Percentiles rank a stretch among this genome's conserved stretches.
phyloP scores from a whole-genome alignment of 371 early-diverging fungal genomes.

The Mortierella sp. region DNA sequence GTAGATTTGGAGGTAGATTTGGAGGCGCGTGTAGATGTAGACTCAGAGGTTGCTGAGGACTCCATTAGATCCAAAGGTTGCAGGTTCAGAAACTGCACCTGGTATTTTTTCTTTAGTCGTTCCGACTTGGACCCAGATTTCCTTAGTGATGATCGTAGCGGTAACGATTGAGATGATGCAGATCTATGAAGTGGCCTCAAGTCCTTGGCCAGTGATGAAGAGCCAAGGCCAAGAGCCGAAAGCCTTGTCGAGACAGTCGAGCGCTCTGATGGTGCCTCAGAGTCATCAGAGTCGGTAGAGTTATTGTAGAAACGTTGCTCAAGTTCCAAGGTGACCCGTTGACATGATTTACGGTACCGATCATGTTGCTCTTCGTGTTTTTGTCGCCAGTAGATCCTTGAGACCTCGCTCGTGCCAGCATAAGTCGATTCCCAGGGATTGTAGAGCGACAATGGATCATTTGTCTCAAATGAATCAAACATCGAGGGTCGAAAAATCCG shows the following conservation, averaged over 20 bases:
- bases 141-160: constrained; percentile 21
- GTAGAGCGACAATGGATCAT: too few species aligned
- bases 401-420: constrained; percentile 30
- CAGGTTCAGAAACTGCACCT: constrained; percentile 37
- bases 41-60: neutral
- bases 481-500: too few species aligned
- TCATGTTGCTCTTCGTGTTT: constrained; percentile 48
- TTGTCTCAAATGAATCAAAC: too few species aligned
- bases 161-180: neutral
- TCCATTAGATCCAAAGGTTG: constrained; percentile 13
- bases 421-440: constrained; percentile 10
- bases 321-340: constrained; percentile 28
- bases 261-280: constrained; percentile 11
- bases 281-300: constrained; percentile 36
- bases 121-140: constrained; percentile 16
- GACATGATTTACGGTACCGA: constrained; percentile 36
- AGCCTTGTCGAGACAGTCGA: neutral
- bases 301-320: constrained; percentile 15
- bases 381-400: constrained; percentile 40
- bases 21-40: neutral
- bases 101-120: constrained; percentile 30
- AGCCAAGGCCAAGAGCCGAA: neutral
- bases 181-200: neutral
- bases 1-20: neutral
- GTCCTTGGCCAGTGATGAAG: neutral